A percentile compares a stretch with the other conserved stretches of the same genome.
These are phyloP conservation scores for Thielaviopsis ethacetica DNA, from an alignment of 2,329 filamentous ascomycete genomes.

Conservation along the genomic window DNA sequence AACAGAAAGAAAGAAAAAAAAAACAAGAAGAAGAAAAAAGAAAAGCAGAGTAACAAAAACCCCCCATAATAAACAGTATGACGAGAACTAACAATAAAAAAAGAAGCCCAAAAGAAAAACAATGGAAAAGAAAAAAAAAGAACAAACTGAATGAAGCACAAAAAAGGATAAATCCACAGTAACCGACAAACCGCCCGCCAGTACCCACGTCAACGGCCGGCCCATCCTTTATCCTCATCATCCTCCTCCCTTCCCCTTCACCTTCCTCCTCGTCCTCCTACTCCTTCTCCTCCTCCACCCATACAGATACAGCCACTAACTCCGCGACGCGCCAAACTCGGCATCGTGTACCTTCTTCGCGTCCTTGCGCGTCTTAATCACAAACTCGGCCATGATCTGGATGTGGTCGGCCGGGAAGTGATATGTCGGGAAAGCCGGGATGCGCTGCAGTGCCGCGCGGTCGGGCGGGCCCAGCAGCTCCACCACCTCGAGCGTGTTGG, in stretches of 20 bases:
- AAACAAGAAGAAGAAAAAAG: not conserved
- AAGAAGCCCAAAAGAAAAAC: not conserved
- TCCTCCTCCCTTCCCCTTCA: too few species aligned
- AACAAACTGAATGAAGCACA: not conserved
- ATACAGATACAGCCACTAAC: not conserved
- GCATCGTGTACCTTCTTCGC: slow-evolving; percentile 50
- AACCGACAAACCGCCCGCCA: not conserved
- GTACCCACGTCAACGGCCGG: not conserved
- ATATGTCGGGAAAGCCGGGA: slow-evolving; percentile 85
- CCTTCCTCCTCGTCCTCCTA: too few species aligned
- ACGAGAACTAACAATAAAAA: not conserved
- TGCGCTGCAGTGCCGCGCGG: slow-evolving; percentile 64
- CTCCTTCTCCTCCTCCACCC: not conserved
- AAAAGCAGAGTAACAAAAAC: not conserved
- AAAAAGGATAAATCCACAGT: not conserved
- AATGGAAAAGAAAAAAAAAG: not conserved
- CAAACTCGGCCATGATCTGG: slow-evolving; percentile 76
- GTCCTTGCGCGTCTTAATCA: slow-evolving; percentile 75
- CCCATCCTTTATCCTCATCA: not conserved
- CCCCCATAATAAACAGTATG: not conserved
- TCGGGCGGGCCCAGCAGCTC: slow-evolving; percentile 77
- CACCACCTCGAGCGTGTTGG: slow-evolving; percentile 71
- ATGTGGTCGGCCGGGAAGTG: slow-evolving; percentile 91
- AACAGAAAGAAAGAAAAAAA: not conserved
- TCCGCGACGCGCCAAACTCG: slow-evolving; percentile 33